Evolutionary conservation across 176 grass and related monocot species (phyloP), one percentile per base, ranked within the genome.

Genomic region (Saccharum officinarum): DNA sequence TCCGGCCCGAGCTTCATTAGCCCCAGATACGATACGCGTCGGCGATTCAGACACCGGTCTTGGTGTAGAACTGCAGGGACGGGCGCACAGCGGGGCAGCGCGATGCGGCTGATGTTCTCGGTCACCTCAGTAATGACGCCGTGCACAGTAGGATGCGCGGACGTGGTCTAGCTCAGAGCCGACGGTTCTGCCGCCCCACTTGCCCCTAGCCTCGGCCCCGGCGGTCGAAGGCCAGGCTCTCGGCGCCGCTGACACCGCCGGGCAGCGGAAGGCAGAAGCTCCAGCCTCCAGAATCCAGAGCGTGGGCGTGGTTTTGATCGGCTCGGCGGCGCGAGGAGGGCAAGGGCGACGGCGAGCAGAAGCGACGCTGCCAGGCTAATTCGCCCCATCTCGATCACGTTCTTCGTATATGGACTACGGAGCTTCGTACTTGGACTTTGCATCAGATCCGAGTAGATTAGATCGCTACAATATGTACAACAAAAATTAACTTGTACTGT

Each of bases 181-280:
- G 45, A 47, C 11, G 45, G 45, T 47, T 4, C 45, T 47, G 45
- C 45, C 45, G 45, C 45, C 45, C 45, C 45, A 47, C 13, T 47
- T 47, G 45, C 3, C 45, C 11, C 13, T 47, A 3, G 45, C 13
- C 45, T 47, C 45, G 10, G 11, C 44, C 44, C 44, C 44, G 44
- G 45, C 45, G 45, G 45, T 47, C 45, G 45, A 47, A 47, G 45
- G 11, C 45, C 0, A 47, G 45, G 44, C 86, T 85, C 71, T 92
- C 86, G 4, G 86, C 86, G 11, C 90, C 90, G 9, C 14, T 49
- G 25, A 80, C 84, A 41, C 54, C 67, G 11, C 15, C 13, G 30
- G 54, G 64, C 38, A 81, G 20, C 6, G 3, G 31, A 52, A 75
- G 59, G 41, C 26, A 72, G 59, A 52, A 37, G 60, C 71, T 28